A percentile compares a stretch with the other conserved stretches of the same genome.
Conservation (phyloP, 2,329 filamentous ascomycete genomes). For the Diaporthe batatas region DNA sequence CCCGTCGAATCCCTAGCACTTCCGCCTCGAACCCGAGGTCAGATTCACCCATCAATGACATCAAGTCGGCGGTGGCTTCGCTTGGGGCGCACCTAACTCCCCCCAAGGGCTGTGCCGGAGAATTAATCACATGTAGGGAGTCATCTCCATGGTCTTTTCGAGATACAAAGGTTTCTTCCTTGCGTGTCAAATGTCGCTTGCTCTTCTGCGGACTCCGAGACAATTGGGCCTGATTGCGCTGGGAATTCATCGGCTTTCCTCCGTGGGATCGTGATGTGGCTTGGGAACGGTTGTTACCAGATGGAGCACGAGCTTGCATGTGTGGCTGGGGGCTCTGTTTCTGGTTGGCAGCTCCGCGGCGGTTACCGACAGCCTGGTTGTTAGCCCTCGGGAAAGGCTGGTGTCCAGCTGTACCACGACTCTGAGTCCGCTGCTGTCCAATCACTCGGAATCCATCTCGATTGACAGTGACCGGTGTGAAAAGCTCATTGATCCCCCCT, state of each 20-base stretch:
- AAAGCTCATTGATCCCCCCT: conserved; percentile 25
- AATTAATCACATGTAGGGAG: rapidly evolving
- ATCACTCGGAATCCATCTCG: conserved; percentile 16
- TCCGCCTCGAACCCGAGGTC: conserved; percentile 32
- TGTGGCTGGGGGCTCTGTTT: too few species aligned
- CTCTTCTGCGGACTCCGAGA: not conserved
- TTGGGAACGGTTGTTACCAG: not conserved
- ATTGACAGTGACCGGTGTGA: conserved; percentile 6
- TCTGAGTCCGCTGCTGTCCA: not conserved
- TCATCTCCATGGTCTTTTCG: too few species aligned
- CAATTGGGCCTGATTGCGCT: not conserved
- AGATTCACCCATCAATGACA: conserved; percentile 11
- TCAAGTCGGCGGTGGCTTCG: not conserved
- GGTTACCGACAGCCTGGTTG: not conserved
- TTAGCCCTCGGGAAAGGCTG: not conserved
- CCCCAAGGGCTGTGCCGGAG: not conserved
- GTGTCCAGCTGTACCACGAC: not conserved
- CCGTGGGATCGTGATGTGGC: too few species aligned
- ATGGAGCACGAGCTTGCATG: not conserved
- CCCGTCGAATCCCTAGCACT: conserved; percentile 9
- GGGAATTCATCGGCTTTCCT: not conserved
- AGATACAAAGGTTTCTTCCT: not conserved
- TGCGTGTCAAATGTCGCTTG: not conserved
- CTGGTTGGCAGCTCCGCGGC: not conserved
- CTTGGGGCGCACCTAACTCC: too few species aligned